These are phyloP conservation scores for Eucalyptus tenuipes DNA, from an alignment of 345 rosid genomes.

Conservation along the genomic window DNA sequence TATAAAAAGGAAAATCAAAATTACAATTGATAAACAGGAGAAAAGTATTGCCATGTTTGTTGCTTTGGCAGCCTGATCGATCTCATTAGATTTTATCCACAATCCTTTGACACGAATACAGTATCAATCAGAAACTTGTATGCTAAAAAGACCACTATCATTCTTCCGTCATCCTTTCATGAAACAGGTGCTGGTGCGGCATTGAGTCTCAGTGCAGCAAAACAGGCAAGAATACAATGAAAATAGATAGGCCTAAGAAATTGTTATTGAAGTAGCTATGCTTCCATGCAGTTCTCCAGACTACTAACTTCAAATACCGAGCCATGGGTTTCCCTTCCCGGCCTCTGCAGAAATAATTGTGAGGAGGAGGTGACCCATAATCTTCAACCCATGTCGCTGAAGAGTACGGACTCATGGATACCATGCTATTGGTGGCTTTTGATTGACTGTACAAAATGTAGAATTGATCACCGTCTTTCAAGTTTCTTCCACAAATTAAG, in stretches of 20 bases:
- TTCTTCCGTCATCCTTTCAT: neutral
- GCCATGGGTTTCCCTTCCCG: neutral
- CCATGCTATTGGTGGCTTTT: neutral
- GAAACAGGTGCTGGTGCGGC: neutral
- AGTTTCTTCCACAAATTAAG: constrained; percentile 62
- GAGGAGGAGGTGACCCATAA: neutral
- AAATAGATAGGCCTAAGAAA: neutral
- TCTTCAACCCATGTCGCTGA: neutral
- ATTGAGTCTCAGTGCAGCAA: neutral
- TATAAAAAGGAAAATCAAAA: neutral
- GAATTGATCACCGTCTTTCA: neutral
- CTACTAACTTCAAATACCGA: neutral
- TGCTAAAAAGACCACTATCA: neutral
- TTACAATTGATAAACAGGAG: neutral
- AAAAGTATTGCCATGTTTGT: neutral
- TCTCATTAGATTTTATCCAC: neutral
- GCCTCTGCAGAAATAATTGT: neutral
- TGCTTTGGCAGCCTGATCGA: neutral
- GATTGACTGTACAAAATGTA: neutral
- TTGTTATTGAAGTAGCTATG: neutral
- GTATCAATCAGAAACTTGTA: neutral
- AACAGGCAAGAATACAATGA: neutral
- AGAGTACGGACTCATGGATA: neutral
- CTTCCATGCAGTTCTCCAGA: neutral
- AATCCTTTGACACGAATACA: neutral